Conservation (phyloP, 495 filamentous ascomycete species). For the Astrothelium macrocarpum region DNA sequence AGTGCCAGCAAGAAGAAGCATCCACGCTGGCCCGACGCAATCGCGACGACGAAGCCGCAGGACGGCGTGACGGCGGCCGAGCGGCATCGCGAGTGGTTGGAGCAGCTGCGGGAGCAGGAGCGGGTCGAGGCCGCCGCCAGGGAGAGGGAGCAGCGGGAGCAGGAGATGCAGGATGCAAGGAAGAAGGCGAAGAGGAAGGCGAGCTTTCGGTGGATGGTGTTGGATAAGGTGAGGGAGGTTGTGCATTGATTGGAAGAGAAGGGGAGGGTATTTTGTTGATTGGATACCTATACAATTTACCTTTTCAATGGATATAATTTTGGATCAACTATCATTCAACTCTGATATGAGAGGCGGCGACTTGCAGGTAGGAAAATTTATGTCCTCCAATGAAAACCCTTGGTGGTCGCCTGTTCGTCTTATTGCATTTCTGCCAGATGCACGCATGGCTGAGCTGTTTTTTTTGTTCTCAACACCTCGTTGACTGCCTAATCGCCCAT, state of each 20-base stretch:
- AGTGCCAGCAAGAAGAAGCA: background rate
- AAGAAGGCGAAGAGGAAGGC: background rate
- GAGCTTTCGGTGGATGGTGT: conserved; percentile 1
- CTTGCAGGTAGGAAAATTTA: background rate
- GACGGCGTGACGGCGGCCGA: background rate
- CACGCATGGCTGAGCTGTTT: too few relatives aligned
- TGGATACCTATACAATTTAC: background rate
- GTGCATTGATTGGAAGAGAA: background rate
- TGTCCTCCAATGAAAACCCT: background rate
- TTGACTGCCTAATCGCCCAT: background rate
- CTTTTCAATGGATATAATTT: background rate
- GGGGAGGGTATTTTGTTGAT: background rate
- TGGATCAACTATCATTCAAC: background rate
- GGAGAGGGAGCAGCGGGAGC: background rate
- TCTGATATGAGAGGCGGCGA: background rate
- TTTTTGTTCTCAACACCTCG: background rate
- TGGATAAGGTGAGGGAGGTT: conserved; percentile 1
- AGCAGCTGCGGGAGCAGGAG: conserved; percentile 4
- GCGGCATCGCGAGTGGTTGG: background rate
- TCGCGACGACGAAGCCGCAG: background rate
- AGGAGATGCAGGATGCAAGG: background rate
- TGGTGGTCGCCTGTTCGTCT: background rate
- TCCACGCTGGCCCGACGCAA: background rate
- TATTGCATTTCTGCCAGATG: too few relatives aligned
- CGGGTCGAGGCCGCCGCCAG: background rate